Percentiles rank a stretch among this genome's conserved stretches.
Conservation (phyloP, 106 monocot genomes). For the Dendrobium huoshanense region DNA sequence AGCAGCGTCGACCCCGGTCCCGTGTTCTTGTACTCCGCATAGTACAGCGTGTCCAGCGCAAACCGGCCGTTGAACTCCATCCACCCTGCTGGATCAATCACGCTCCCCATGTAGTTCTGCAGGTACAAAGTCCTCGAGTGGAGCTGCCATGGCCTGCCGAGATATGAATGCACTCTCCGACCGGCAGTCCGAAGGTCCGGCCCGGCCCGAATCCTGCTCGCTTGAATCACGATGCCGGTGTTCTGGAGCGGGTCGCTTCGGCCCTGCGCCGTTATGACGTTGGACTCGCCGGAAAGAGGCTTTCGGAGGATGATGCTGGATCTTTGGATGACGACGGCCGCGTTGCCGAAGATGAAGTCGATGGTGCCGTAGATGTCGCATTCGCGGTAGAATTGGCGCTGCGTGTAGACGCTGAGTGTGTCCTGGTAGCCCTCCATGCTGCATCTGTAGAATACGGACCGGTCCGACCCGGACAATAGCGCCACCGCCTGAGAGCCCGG, state of each 20-base stretch:
- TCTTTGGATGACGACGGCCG: constrained; percentile 59
- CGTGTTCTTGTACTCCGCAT: constrained; percentile 59
- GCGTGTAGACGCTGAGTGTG: constrained; percentile 61
- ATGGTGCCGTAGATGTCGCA: constrained; percentile 80
- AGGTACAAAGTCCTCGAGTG: constrained; percentile 57
- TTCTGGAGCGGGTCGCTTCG: constrained; percentile 58
- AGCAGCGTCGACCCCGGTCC: constrained; percentile 33
- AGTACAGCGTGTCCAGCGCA: constrained; percentile 49
- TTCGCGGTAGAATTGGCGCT: constrained; percentile 83
- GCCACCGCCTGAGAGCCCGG: constrained; percentile 73
- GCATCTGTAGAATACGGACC: constrained; percentile 58
- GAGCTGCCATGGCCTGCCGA: constrained; percentile 73
- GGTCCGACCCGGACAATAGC: constrained; percentile 62
- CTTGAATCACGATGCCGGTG: constrained; percentile 81
- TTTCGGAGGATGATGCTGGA: constrained; percentile 42
- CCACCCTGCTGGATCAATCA: constrained; percentile 63
- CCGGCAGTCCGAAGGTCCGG: constrained; percentile 26
- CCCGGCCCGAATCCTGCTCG: constrained; percentile 21
- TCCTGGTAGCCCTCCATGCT: constrained; percentile 75
- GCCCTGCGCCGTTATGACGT: constrained; percentile 73
- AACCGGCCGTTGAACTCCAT: constrained; percentile 31
- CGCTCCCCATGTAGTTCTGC: constrained; percentile 33
- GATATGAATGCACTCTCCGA: constrained; percentile 34
- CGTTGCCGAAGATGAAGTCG: constrained; percentile 94
- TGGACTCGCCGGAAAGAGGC: constrained; percentile 46